Percentiles rank a stretch among this genome's conserved stretches.
Evolutionary conservation across 2,329 filamentous ascomycete genomes (phyloP).

Genomic region (Trichoderma atrobrunneum): DNA sequence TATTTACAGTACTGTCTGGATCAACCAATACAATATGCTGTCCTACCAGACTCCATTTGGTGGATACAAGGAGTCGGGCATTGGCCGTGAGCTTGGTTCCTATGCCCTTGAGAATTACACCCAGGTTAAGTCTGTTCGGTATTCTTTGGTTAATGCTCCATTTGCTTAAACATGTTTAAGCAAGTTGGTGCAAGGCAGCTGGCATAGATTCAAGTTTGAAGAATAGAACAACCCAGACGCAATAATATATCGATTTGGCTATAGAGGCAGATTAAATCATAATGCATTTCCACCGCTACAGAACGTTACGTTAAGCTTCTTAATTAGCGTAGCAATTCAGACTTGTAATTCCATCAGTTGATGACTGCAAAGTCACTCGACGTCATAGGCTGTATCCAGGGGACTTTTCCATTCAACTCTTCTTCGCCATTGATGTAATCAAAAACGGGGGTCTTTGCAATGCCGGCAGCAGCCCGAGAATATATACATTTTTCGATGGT

Average conservation of each 20-base stretch:
- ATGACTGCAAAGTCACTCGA: neutral
- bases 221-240: no score
- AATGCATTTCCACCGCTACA: neutral
- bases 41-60: constrained; percentile 33
- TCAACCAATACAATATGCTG: constrained; percentile 43
- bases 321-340: neutral
- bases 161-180: no score
- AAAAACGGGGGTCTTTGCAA: neutral
- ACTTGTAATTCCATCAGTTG: neutral
- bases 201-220: no score
- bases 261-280: no score
- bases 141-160: no score
- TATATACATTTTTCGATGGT: neutral
- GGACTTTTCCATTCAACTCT: neutral
- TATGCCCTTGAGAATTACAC: constrained; percentile 33
- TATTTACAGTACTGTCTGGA: constrained; percentile 53
- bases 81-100: constrained; percentile 33
- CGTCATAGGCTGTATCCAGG: neutral
- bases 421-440: neutral
- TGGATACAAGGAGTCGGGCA: constrained; percentile 34
- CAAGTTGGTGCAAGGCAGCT: no score
- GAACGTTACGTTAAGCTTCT: neutral
- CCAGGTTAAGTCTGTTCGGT: constrained; percentile 27
- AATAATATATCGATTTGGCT: no score
- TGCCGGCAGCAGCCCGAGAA: neutral